phyloP scores from a whole-genome alignment of 805 yeast species.

The Suhomyces emberorum region DNA sequence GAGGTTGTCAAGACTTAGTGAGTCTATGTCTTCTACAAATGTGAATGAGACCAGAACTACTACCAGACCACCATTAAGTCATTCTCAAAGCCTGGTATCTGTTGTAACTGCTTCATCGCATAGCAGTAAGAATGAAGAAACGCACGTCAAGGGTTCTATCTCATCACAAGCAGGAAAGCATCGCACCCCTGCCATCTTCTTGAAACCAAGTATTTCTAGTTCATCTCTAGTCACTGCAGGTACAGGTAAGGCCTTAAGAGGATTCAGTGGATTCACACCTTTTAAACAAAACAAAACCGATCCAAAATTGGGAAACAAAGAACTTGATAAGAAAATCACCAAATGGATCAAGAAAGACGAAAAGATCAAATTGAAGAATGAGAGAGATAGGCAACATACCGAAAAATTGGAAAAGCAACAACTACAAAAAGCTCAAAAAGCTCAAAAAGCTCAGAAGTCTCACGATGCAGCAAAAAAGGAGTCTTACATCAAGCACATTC shows the following conservation, averaged over 20 bases:
- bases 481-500: not conserved
- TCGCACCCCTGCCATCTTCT: slow-evolving; percentile 1
- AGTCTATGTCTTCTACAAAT: not conserved
- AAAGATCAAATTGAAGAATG: slow-evolving; percentile 17
- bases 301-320: slow-evolving; percentile 20
- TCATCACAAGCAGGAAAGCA: slow-evolving; percentile 1
- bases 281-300: slow-evolving; percentile 26
- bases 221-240: slow-evolving; percentile 5
- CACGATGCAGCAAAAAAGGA: not conserved
- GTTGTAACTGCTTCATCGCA: not conserved
- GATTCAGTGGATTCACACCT: slow-evolving; percentile 27
- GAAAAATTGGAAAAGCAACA: slow-evolving; percentile 24
- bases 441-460: slow-evolving; percentile 8
- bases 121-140: not conserved
- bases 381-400: slow-evolving; percentile 9
- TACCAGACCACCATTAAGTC: not conserved
- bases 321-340: slow-evolving; percentile 31
- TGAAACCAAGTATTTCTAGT: slow-evolving; percentile 10
- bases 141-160: not conserved
- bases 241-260: slow-evolving; percentile 16
- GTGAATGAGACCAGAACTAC: not conserved
- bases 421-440: slow-evolving; percentile 7
- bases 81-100: slow-evolving; percentile 1
- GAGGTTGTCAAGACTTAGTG: slow-evolving; percentile 8
- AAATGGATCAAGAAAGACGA: slow-evolving; percentile 32